phyloP scores from a whole-genome alignment of 768 basidiomycete species.

The Cystoderma amianthinum region DNA sequence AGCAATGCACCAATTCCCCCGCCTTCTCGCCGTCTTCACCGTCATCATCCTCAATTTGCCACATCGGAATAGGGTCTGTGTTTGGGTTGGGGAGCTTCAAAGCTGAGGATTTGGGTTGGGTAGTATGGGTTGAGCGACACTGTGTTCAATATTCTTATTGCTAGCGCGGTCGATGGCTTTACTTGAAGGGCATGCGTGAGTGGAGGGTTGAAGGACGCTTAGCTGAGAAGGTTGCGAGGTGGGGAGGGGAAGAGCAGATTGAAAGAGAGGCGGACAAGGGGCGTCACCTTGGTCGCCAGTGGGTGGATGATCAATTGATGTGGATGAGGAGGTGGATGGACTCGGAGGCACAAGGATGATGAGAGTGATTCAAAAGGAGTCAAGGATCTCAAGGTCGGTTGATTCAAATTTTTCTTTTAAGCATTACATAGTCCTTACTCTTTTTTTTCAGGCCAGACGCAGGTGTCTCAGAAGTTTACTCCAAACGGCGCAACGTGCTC shows the following conservation, averaged over 20 bases:
- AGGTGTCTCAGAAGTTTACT: constrained; percentile 70
- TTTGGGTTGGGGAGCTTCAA: too few relatives aligned
- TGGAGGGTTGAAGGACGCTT: constrained; percentile 64
- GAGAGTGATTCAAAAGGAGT: constrained; percentile 69
- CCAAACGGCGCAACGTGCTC: constrained; percentile 24
- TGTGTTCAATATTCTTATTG: constrained; percentile 60
- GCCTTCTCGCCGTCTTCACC: too few relatives aligned
- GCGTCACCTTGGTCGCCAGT: constrained; percentile 51
- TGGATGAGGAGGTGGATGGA: constrained; percentile 12
- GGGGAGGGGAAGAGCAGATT: constrained; percentile 66
- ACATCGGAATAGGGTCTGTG: too few relatives aligned
- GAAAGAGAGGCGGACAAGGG: constrained; percentile 64
- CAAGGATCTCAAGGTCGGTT: constrained; percentile 68
- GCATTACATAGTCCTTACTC: constrained; percentile 7
- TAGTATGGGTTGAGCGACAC: too few relatives aligned
- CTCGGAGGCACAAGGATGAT: constrained; percentile 35
- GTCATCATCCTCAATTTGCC: too few relatives aligned
- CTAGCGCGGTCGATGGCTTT: constrained; percentile 71
- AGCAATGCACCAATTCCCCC: too few relatives aligned
- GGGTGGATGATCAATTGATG: constrained; percentile 59
- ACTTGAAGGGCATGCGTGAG: constrained; percentile 50
- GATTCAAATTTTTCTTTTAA: constrained; percentile 2
- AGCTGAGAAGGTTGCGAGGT: constrained; percentile 58
- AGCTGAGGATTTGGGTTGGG: too few relatives aligned
- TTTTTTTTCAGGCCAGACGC: constrained; percentile 52